Evolutionary conservation across 2,329 filamentous ascomycete species (phyloP), one percentile per base, ranked within the genome.

Genomic region (Neopestalotiopsis rosae): DNA sequence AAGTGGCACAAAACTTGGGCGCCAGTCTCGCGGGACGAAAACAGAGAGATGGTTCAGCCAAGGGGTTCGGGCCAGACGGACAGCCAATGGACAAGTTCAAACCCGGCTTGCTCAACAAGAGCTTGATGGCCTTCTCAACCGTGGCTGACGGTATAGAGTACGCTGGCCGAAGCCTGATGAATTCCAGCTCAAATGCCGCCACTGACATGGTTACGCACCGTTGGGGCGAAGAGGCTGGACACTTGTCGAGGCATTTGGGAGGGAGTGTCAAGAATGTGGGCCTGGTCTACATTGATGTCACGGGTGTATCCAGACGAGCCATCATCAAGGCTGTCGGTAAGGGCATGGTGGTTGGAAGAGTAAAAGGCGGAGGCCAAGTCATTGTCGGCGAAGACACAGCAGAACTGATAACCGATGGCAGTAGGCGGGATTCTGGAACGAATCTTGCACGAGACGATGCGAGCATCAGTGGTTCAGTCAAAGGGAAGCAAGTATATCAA

Each of bases 231-330:
- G 94, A 99, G 80, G 96, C 96, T 0, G 94, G 94, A 17, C 87
- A 91, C 45, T 85, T 98, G 17, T 91, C 94, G 1, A 86, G 87
- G 57, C 87, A 93, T 66, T 81, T 99, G 24, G 93, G 94, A 0
- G 91, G 94, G 5, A 95, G 95, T 30, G 91, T 98, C 76, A 97
- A 96, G 86, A 99, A 98, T 73, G 96, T 98, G 7, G 96, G 95
- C 5, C 86, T 99, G 34, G 96, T 99, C 40, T 99, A 99, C 78
- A 97, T 99, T 70, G 96, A 99, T 75, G 95, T 97, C 1, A 92
- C 95, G 0, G 96, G 96, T 45, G 96, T 99, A 1, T 97, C 93
- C 67, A 88, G 96, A 57, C 90, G 91, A 70, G 96, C 96, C 0
- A 90, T 99, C 58, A 88, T 99, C 78, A 99, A 98, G 85, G 94